Evolutionary conservation across 352 stramenopile genomes (phyloP), one percentile per base, ranked within the genome.

Genomic region (Globisporangium uncinulatum): DNA sequence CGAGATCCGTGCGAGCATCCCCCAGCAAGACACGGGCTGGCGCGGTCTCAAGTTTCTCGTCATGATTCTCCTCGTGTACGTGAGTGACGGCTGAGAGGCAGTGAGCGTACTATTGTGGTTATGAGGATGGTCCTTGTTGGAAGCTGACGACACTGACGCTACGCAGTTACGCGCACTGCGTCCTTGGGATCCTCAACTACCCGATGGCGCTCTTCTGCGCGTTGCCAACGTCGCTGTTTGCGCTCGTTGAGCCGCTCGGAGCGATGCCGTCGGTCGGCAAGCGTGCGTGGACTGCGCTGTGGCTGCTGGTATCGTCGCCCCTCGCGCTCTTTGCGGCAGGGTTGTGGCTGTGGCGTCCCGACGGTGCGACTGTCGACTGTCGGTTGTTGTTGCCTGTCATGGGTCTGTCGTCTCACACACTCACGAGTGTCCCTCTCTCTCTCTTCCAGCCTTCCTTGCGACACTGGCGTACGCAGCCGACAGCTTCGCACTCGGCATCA

Each of bases 161-260:
- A 1, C 7, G 1, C 53, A 89, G 80, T 13, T 85, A 74, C 54
- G 61, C 74, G 9, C 83, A 92, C 68, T 87, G 78, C 51, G 73
- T 89, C 51, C 54, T 94, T 45, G 81, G 79, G 3, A 84, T 94
- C 21, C 61, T 92, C 37, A 94, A 94, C 61, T 94, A 91, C 65
- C 76, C 83, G 2, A 85, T 94, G 75, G 82, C 83, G 49, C 61
- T 90, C 43, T 82, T 88, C 45, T 80, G 80, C 41, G 76, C 79
- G 0, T 58, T 89, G 34, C 70, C 71, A 1, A 89, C 80, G 76
- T 64, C 74, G 11, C 69, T 79, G 10, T 90, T 92, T 46, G 63
- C 79, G 8, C 73, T 83, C 9, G 57, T 89, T 10, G 69, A 74
- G 17, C 79, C 82, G 34, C 17, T 46, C 7, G 59, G 62, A 2